These are phyloP conservation scores for Punctularia strigosozonata DNA, from an alignment of 768 basidiomycete genomes.

Conservation along the genomic window DNA sequence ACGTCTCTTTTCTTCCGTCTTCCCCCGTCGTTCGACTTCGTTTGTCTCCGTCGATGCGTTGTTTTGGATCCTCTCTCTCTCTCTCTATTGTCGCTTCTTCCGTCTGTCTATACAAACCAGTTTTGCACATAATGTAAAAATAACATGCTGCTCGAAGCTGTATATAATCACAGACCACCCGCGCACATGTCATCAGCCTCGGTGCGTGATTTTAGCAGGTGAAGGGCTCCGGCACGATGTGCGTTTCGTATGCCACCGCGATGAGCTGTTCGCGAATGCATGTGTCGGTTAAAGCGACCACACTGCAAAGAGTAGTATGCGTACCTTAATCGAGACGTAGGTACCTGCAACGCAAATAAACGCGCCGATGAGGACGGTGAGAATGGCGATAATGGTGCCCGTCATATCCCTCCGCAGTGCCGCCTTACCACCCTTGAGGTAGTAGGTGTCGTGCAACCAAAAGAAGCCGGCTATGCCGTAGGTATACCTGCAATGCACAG, in stretches of 20 bases:
- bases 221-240: no score
- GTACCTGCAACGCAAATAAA: constrained; percentile 44
- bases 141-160: not conserved
- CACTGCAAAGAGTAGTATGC: no score
- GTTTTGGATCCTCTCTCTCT: constrained; percentile 5
- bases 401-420: constrained; percentile 21
- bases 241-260: no score
- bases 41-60: constrained; percentile 2
- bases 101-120: not conserved
- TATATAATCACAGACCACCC: not conserved
- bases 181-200: no score
- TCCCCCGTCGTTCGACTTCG: constrained; percentile 7
- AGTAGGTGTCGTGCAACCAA: constrained; percentile 37
- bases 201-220: no score
- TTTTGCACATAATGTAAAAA: not conserved
- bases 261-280: no score
- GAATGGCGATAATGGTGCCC: constrained; percentile 23
- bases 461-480: constrained; percentile 43
- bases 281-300: no score
- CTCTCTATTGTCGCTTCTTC: constrained; percentile 5
- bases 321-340: constrained; percentile 38
- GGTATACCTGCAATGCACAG: no score
- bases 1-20: constrained; percentile 17
- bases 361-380: constrained; percentile 34
- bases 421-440: constrained; percentile 25